Percentiles rank a stretch among this genome's conserved stretches.
Conservation (phyloP, 306 rosid species). For the Quercus alba region DNA sequence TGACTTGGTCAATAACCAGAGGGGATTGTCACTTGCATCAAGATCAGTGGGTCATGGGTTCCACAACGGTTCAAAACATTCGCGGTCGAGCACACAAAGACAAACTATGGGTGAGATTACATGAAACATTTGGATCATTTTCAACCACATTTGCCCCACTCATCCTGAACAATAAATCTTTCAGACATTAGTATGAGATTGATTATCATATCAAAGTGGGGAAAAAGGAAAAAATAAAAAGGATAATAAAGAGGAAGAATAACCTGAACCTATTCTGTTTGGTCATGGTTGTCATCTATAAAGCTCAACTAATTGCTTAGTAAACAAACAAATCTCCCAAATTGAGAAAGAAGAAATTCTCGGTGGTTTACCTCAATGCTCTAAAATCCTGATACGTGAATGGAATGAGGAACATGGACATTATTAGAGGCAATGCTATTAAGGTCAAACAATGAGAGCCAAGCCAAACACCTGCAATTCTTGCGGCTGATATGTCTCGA, state of each 20-base stretch:
- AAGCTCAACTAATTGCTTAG: too few species aligned
- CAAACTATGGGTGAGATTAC: constrained; percentile 18
- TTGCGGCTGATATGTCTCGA: background rate
- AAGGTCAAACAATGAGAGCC: too few species aligned
- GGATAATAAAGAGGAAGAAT: background rate
- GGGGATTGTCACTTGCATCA: constrained; percentile 19
- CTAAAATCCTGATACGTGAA: too few species aligned
- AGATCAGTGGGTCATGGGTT: constrained; percentile 20
- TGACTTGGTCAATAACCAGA: constrained; percentile 15
- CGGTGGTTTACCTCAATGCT: too few species aligned
- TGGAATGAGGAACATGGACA: too few species aligned
- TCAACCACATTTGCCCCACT: constrained; percentile 14
- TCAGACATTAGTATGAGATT: background rate
- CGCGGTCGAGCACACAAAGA: constrained; percentile 14
- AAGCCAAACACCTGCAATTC: background rate
- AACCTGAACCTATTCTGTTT: background rate
- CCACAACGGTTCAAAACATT: constrained; percentile 28
- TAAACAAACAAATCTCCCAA: too few species aligned
- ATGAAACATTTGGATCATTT: constrained; percentile 17
- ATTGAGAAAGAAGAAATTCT: too few species aligned
- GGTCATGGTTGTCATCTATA: background rate
- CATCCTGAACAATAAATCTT: constrained; percentile 11
- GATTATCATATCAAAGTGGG: too few species aligned
- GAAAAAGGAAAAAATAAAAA: background rate
- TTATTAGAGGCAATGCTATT: too few species aligned